These are phyloP conservation scores for Karstenula rhodostoma DNA, from an alignment of 2,329 filamentous ascomycete species.

Conservation along the genomic window DNA sequence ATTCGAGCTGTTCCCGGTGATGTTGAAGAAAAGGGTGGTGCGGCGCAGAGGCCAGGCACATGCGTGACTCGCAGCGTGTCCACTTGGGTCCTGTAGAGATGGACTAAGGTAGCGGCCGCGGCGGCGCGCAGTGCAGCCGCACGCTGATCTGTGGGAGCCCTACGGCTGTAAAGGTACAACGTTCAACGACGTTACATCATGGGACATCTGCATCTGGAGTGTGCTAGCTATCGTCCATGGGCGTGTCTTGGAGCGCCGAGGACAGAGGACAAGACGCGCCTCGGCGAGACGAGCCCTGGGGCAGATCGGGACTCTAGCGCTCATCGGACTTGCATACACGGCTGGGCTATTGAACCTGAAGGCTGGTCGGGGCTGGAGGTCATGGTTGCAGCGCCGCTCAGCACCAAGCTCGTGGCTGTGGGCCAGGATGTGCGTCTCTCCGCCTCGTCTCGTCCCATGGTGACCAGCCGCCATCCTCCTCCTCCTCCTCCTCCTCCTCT, in stretches of 20 bases:
- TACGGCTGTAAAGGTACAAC: neutral
- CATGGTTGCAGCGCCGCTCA: conserved; percentile 14
- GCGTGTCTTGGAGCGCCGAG: neutral
- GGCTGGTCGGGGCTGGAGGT: conserved; percentile 12
- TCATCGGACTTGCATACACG: conserved; percentile 9
- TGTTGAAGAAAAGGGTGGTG: neutral
- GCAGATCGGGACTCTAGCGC: conserved; percentile 7
- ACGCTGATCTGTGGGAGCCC: conserved; percentile 12
- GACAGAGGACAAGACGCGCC: neutral
- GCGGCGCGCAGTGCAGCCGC: conserved; percentile 9
- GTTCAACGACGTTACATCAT: conserved; percentile 6
- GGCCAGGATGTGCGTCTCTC: conserved; percentile 5
- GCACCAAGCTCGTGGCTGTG: conserved; percentile 14
- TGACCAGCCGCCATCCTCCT: neutral
- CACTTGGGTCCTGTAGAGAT: neutral
- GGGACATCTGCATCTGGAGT: no score
- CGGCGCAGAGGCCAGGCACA: conserved; percentile 6
- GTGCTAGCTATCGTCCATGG: no score
- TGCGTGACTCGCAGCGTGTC: neutral
- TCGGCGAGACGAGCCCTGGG: neutral
- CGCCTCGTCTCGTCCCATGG: conserved; percentile 10
- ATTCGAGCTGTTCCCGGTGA: conserved; percentile 8
- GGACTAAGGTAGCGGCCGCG: conserved; percentile 12
- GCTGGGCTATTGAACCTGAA: conserved; percentile 8
- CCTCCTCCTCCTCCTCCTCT: no score